Evolutionary conservation across 176 grass and related monocot species (phyloP), one percentile per base, ranked within the genome.

Genomic region (Calamus simplicifolius): DNA sequence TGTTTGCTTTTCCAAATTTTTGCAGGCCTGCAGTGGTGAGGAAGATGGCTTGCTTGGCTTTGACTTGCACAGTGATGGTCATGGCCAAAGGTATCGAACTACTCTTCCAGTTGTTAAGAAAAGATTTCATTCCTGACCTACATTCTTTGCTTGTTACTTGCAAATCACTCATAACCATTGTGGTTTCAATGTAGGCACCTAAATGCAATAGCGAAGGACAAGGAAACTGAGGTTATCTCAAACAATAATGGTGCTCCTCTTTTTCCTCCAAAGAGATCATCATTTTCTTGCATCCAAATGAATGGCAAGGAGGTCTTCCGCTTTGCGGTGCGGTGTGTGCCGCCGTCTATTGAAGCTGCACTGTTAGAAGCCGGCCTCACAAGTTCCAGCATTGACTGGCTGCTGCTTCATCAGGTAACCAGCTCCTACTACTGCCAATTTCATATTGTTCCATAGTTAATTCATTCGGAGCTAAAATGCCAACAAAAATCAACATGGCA

Each of bases 291-390:
- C 73, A 97, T 97, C 75, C 66, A 83, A 74, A 97, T 91, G 87
- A 97, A 97, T 17, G 93, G 93, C 25, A 91, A 97, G 66, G 93
- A 97, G 65, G 93, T 97, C 61, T 97, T 97, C 54, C 87, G 87
- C 48, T 97, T 97, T 80, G 87, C 87, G 53, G 81, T 97, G 19
- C 81, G 79, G 5, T 88, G 72, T 1, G 93, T 97, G 10, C 87
- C 87, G 15, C 87, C 75, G 31, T 88, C 93, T 25, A 85, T 88
- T 48, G 93, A 97, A 48, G 83, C 77, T 28, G 83, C 93, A 58
- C 73, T 97, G 4, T 65, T 85, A 72, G 70, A 97, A 52, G 87
- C 93, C 13, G 78, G 73, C 60, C 50, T 97, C 53, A 29, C 87
- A 57, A 66, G 75, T 17, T 97, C 93, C 55, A 78, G 66, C 64